Evolutionary conservation across 768 basidiomycete genomes (phyloP), one percentile per base, ranked within the genome.

Genomic region (Tulasnella calospora): DNA sequence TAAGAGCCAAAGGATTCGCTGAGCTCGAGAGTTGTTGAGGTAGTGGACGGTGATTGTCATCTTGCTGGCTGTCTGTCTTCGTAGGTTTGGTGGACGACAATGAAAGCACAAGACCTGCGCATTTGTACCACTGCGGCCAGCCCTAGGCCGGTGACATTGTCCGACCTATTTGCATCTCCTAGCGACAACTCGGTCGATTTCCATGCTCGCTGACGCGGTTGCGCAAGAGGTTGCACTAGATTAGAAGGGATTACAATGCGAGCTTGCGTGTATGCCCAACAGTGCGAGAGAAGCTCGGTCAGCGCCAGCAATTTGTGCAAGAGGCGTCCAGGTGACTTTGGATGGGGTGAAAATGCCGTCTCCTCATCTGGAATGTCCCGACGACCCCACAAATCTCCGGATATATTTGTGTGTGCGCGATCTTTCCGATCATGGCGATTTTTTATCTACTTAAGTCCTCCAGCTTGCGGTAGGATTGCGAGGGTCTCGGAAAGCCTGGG

Each of bases 1-100:
- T 23, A 83, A 77, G 2, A 83, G 80, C 83, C 83, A 83, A 27
- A 83, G 80, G 40, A 83, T 76, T 10, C 83, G 79, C 70, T 83
- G 83, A 19, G 81, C 81, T 46, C 83, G 82, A 67, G 82, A 82
- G 76, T 82, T 75, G 67, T 81, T 78, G 23, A 82, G 72, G 55
- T 82, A 80, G 67, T 82, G 81, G 12, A 80, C 46, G 74, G 36
- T 72, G 71, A 72, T 46, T 30, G 36, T 72, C 71, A 67, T 67
- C 27, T 67, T 33, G 61, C 61, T 67, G 19, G 61, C 3, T 35
- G 30, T 17, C 8, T 15, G n/a, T 3, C 0, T 27, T 67, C 6
- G 17, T 67, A 30, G 27, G 15, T 4, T 67, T 67, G 30, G 61
- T 23, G 33, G 13, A 33, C 38, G 61, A 19, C 23, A 4, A 27